Percentiles rank a stretch among this genome's conserved stretches.
These are phyloP conservation scores for Grammothele lineata DNA, from an alignment of 768 basidiomycete genomes.

Conservation along the genomic window DNA sequence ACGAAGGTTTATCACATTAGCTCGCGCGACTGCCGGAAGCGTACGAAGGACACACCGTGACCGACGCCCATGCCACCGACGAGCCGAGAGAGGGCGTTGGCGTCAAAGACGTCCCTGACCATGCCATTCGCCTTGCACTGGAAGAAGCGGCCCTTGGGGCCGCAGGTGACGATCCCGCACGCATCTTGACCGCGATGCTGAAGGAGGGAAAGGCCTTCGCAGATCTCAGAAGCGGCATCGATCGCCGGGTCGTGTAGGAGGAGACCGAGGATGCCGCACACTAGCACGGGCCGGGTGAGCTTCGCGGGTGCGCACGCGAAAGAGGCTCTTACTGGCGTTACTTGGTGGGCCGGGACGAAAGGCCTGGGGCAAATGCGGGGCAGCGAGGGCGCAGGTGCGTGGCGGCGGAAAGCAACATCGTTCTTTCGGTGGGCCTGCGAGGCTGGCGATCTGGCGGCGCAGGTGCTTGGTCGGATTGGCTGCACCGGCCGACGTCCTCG, in stretches of 20 bases:
- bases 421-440: neutral
- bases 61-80: slow-evolving; percentile 97
- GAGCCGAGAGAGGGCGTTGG: slow-evolving; percentile 66
- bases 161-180: slow-evolving; percentile 95
- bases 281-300: slow-evolving; percentile 25
- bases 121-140: slow-evolving; percentile 99
- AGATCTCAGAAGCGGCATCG: slow-evolving; percentile 84
- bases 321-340: slow-evolving; percentile 25
- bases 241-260: slow-evolving; percentile 72
- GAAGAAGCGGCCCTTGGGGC: slow-evolving; percentile 89
- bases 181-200: slow-evolving; percentile 99
- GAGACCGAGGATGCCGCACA: slow-evolving; percentile 94
- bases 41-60: slow-evolving; percentile 61
- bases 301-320: neutral
- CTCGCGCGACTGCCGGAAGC: neutral
- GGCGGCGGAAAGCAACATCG: slow-evolving; percentile 10
- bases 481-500: too few species aligned
- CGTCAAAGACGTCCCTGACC: slow-evolving; percentile 96
- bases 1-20: neutral
- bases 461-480: too few species aligned
- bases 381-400: slow-evolving; percentile 8
- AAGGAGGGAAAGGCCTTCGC: slow-evolving; percentile 90
- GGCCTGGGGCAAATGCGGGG: slow-evolving; percentile 2
- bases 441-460: too few species aligned
- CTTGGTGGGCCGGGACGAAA: neutral